These are phyloP conservation scores for Xylariaceae sp. DNA, from an alignment of 2,329 filamentous ascomycete species.

Conservation along the genomic window DNA sequence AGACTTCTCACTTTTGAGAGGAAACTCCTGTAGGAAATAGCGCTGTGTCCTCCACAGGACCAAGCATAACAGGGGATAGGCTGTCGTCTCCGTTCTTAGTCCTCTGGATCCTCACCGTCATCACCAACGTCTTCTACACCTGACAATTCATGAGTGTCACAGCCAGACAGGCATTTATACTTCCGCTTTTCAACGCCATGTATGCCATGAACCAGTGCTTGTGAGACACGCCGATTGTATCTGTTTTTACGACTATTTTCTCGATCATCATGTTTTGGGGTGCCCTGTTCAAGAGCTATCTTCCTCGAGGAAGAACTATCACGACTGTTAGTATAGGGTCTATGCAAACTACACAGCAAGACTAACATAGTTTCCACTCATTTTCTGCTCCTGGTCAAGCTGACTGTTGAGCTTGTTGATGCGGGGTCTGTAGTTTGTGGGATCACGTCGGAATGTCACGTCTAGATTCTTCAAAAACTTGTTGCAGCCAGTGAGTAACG, in stretches of 20 bases:
- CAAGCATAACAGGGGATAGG: conserved; percentile 70
- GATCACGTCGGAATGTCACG: conserved; percentile 97
- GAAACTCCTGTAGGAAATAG: neutral
- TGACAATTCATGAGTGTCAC: conserved; percentile 30
- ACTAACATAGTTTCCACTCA: conserved; percentile 87
- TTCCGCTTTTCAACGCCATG: conserved; percentile 55
- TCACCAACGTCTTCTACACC: conserved; percentile 60
- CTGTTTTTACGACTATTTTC: conserved; percentile 33
- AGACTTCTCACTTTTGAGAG: neutral
- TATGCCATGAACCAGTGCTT: conserved; percentile 54
- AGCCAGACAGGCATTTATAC: conserved; percentile 29
- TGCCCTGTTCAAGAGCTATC: conserved; percentile 66
- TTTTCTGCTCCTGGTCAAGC: conserved; percentile 97
- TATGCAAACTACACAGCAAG: conserved; percentile 4
- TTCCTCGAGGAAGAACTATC: conserved; percentile 93
- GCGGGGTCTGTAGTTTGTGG: conserved; percentile 92
- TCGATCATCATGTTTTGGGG: conserved; percentile 51
- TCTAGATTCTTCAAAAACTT: conserved; percentile 94
- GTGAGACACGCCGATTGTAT: conserved; percentile 45
- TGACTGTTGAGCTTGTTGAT: conserved; percentile 98
- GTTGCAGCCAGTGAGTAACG: conserved; percentile 94
- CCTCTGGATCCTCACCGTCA: conserved; percentile 70
- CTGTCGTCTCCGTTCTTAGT: conserved; percentile 63
- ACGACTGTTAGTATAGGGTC: conserved; percentile 20
- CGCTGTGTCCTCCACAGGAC: conserved; percentile 53